Conservation (phyloP, 139 green algal genomes). For the Raphidocelis subcapitata region DNA sequence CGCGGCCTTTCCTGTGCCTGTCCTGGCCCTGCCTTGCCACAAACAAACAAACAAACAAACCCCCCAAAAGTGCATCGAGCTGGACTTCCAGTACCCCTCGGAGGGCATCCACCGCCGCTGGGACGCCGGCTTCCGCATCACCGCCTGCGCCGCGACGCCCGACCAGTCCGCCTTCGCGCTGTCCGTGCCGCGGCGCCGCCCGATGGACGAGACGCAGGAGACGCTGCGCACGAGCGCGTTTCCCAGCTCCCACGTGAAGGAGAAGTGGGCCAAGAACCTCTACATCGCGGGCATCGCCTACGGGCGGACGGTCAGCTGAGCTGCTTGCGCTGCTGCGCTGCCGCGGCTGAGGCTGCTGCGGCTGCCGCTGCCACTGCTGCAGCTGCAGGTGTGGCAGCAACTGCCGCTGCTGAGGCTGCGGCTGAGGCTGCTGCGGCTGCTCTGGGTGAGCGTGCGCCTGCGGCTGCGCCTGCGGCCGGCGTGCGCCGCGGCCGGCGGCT, state of each 20-base stretch:
- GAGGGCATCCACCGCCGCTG: constrained; percentile 81
- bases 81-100: constrained; percentile 99
- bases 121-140: constrained; percentile 96
- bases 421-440: too few relatives aligned
- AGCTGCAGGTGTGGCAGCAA: too few relatives aligned
- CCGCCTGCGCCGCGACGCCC: constrained; percentile 90
- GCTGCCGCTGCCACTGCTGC: too few relatives aligned
- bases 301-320: constrained; percentile 76
- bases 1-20: too few relatives aligned
- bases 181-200: constrained; percentile 77
- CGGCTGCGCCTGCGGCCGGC: too few relatives aligned
- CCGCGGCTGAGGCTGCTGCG: too few relatives aligned
- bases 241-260: constrained; percentile 95
- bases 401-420: too few relatives aligned
- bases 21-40: too few relatives aligned
- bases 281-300: constrained; percentile 97
- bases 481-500: too few relatives aligned
- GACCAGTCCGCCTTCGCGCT: constrained; percentile 90
- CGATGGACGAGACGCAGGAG: constrained; percentile 97
- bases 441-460: too few relatives aligned
- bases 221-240: constrained; percentile 95
- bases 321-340: too few relatives aligned
- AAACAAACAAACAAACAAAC: neutral
- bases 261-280: constrained; percentile 99
- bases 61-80: constrained; percentile 89